Conservation (phyloP, 371 early-diverging fungal genomes). For the Lichtheimia hyalospora region DNA sequence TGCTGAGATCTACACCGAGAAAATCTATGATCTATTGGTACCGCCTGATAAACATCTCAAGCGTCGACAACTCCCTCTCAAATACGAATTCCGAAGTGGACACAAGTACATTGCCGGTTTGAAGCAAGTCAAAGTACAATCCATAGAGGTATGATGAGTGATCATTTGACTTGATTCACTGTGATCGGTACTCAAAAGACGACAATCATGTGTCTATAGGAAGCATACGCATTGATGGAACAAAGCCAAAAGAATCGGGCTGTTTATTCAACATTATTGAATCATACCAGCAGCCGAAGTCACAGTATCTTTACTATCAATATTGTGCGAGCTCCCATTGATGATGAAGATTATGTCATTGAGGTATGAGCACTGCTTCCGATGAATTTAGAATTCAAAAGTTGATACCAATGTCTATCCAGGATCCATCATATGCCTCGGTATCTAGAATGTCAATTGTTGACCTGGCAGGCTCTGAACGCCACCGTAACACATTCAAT, state of each 20-base stretch:
- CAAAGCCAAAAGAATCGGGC: constrained; percentile 65
- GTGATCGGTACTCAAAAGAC: neutral
- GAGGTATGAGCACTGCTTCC: constrained; percentile 28
- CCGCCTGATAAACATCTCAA: constrained; percentile 30
- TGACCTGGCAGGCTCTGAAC: constrained; percentile 97
- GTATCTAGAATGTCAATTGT: constrained; percentile 79
- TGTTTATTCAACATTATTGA: constrained; percentile 63
- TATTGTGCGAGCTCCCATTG: constrained; percentile 59
- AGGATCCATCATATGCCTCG: constrained; percentile 49
- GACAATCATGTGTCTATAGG: constrained; percentile 25
- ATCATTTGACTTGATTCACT: neutral
- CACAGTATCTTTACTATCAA: constrained; percentile 75
- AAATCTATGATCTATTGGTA: constrained; percentile 78
- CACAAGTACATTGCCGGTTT: constrained; percentile 58
- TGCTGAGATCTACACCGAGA: constrained; percentile 85
- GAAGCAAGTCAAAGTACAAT: constrained; percentile 61
- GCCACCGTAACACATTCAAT: constrained; percentile 78
- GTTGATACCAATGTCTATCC: neutral
- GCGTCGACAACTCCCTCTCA: constrained; percentile 55
- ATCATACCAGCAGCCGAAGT: constrained; percentile 64
- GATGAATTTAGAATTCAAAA: neutral
- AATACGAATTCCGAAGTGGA: constrained; percentile 56
- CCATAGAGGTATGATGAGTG: constrained; percentile 30
- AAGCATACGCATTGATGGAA: constrained; percentile 59
- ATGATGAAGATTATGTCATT: constrained; percentile 48